Conservation (phyloP, 306 rosid genomes). For the Pterocarpus santalinus region DNA sequence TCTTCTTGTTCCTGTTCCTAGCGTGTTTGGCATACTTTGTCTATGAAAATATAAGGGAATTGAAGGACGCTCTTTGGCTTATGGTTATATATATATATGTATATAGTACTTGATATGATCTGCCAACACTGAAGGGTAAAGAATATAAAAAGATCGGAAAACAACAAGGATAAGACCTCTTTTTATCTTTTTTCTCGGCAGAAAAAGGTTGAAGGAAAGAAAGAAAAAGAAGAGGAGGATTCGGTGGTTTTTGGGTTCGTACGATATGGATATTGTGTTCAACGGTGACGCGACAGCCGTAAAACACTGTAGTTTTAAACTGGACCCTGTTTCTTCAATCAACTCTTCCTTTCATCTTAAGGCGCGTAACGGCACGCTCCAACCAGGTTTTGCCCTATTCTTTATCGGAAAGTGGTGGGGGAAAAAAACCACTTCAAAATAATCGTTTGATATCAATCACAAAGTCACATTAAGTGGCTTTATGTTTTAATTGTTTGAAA, state of each 20-base stretch:
- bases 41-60: no score
- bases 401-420: neutral
- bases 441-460: neutral
- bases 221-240: neutral
- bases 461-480: neutral
- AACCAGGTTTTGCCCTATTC: neutral
- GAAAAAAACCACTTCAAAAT: neutral
- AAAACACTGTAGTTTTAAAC: slow-evolving; percentile 6
- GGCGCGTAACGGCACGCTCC: slow-evolving; percentile 30
- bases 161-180: neutral
- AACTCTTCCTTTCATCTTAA: neutral
- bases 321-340: neutral
- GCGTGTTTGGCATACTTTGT: no score
- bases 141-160: neutral
- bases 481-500: no score
- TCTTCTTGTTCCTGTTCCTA: slow-evolving; percentile 34
- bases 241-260: slow-evolving; percentile 18
- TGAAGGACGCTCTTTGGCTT: neutral
- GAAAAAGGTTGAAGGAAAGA: neutral
- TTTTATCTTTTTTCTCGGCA: neutral
- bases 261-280: slow-evolving; percentile 15
- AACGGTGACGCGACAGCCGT: slow-evolving; percentile 40
- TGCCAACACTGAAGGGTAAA: slow-evolving; percentile 11
- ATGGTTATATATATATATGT: slow-evolving; percentile 2
- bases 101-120: slow-evolving; percentile 16